Evolutionary conservation across 768 basidiomycete species (phyloP), one percentile per base, ranked within the genome.

Genomic region (Rhodotorula taiwanensis): DNA sequence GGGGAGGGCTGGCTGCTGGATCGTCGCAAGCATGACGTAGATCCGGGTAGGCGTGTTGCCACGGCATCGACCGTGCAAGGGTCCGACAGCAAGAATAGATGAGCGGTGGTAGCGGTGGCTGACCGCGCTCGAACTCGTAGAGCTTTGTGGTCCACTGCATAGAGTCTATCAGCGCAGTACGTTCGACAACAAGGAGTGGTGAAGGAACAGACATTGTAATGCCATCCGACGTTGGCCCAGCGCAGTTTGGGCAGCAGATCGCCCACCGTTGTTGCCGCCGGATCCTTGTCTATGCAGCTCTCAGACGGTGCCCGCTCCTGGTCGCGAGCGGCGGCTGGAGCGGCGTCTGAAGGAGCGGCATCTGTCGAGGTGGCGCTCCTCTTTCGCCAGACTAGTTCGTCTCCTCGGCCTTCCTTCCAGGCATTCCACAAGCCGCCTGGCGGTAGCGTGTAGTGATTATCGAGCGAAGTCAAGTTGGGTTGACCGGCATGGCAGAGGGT

Each of bases 161-260:
- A n/a, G 43, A 27, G n/a, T 8, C 11, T 25, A 42, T 44, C 10
- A 5, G 42, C 28, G 31, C 25, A 58, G 7, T 27, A 28, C 23
- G 1, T 2, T 5, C 2, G 30, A 18, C 11, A 21, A 16, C 8
- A 15, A 7, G 42, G 31, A 6, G 1, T 10, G 25, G 28, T 8
- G 14, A 4, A 45, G 34, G 21, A 5, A 70, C 75, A 45, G 45
- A 78, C 78, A 66, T 78, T 90, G 76, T 99, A 99, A 55, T 83
- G 88, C 84, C 88, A 88, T 15, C 94, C 94, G 52, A 99, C 86
- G 71, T 94, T 98, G 3, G 90, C 87, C 94, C 94, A 99, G 52
- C 94, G 82, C 52, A 99, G 75, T 74, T 88, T 92, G 9, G 79
- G 79, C 21, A 93, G 70, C 20, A 97, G 81, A 31, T 81, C 63